Percentiles rank a stretch among this genome's conserved stretches.
phyloP scores from a whole-genome alignment of 257 asterid species.

The Thymus mandschuricus region DNA sequence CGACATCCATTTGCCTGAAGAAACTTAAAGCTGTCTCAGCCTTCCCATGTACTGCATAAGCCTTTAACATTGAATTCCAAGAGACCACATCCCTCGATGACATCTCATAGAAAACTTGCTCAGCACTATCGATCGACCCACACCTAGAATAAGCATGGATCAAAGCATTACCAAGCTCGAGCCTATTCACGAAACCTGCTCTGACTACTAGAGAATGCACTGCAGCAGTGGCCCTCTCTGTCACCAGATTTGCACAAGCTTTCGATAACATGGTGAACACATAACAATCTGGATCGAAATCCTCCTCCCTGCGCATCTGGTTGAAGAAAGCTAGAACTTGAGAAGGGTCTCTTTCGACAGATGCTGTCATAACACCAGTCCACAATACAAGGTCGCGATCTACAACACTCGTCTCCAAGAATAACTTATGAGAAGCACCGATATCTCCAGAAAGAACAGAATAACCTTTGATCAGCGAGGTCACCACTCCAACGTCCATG shows the following conservation, averaged over 20 bases:
- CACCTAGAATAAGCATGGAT: constrained; percentile 84
- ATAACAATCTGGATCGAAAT: constrained; percentile 53
- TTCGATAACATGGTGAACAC: constrained; percentile 62
- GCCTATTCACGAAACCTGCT: constrained; percentile 46
- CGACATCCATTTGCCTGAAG: constrained; percentile 57
- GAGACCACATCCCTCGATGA: constrained; percentile 58
- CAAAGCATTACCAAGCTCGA: constrained; percentile 63
- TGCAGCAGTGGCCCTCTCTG: constrained; percentile 55
- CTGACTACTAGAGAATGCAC: constrained; percentile 62
- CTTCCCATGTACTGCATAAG: constrained; percentile 79
- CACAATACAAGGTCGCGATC: constrained; percentile 69
- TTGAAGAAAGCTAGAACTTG: constrained; percentile 56
- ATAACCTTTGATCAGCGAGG: constrained; percentile 72
- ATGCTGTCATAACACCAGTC: constrained; percentile 73
- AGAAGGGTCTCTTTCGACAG: constrained; percentile 58
- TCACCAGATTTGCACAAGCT: constrained; percentile 79
- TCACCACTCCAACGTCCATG: constrained; percentile 61
- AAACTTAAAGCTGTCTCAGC: constrained; percentile 55
- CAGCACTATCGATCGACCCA: constrained; percentile 62
- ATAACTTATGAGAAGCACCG: constrained; percentile 52
- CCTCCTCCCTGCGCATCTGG: constrained; percentile 58
- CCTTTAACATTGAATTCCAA: constrained; percentile 85
- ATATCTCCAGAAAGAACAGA: constrained; percentile 56
- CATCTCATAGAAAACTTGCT: constrained; percentile 61
- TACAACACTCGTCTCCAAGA: constrained; percentile 48